These are phyloP conservation scores for Rhodotorula sphaerocarpa DNA, from an alignment of 768 basidiomycete genomes.

Conservation along the genomic window DNA sequence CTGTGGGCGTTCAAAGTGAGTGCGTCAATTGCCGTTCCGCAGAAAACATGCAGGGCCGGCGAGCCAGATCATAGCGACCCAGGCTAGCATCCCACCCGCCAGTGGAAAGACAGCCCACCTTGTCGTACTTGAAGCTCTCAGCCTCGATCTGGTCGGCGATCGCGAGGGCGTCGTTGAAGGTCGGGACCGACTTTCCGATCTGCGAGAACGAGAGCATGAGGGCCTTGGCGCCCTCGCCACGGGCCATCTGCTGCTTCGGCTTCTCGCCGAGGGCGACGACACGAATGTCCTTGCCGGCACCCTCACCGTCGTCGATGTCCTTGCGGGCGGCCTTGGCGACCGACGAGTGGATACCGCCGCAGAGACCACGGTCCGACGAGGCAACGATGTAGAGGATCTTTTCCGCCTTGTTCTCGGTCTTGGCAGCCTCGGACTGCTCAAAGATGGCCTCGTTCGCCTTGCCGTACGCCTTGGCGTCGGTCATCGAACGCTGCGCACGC, in stretches of 20 bases:
- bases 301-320: constrained; percentile 52
- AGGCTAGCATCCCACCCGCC: no score
- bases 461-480: constrained; percentile 83
- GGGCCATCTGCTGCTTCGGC: constrained; percentile 77
- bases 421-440: constrained; percentile 61
- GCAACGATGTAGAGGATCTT: constrained; percentile 83
- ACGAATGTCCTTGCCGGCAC: constrained; percentile 48
- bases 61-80: neutral
- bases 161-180: constrained; percentile 88
- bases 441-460: constrained; percentile 67
- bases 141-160: constrained; percentile 87
- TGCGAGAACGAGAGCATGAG: constrained; percentile 87
- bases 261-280: constrained; percentile 93
- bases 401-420: constrained; percentile 50
- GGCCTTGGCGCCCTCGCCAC: constrained; percentile 57
- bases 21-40: neutral
- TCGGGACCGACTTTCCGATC: constrained; percentile 93
- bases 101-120: constrained; percentile 44
- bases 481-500: constrained; percentile 91
- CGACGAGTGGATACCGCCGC: constrained; percentile 98
- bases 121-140: constrained; percentile 77
- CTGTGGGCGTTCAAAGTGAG: constrained; percentile 25
- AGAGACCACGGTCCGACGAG: constrained; percentile 98
- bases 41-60: neutral
- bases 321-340: constrained; percentile 81